Base-by-base conservation (phyloP, 1,284 basidiomycete genomes). In the Phlebopus sp. region DNA sequence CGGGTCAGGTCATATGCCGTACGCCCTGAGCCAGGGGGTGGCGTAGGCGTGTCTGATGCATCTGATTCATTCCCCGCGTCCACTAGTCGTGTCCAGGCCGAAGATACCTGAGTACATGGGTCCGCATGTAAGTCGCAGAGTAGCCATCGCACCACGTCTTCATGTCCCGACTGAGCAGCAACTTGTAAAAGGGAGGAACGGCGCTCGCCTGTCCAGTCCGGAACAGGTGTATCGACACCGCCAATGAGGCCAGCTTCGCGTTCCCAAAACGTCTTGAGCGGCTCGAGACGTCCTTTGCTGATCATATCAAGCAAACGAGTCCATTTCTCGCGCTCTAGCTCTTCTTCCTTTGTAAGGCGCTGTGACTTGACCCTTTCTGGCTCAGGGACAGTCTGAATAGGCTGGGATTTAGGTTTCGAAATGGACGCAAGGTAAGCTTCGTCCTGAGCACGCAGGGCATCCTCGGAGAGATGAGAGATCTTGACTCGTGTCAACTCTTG, bases 1-100 rank as follows among this genome's bases (percentile, higher is more conserved):
- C 77, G 70, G 13, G 92, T 84, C 14, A 96, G 69, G 61, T 99
- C 92, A 69, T 98, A 99, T 1, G 97, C 90, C 0, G 86, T 86
- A 48, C 84, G 79, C 11, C 70, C 71, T 10, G 69, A 57, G 44
- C 71, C 56, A 52, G 59, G 18, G 35, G 51, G 61, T 34, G 56
- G 47, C 2, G 44, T 40, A 4, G 58, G 60, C 9, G 44, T 47
- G 39, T 66, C 65, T 8, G 66, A 57, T 23, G 54, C 70, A 55
- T 61, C 69, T 44, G 62, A 65, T 34, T 63, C 63, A 13, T 62
- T 57, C 6, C 55, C 68, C 30, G 66, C 68, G 3, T 69, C 70
- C 8, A 66, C 68, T 1, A 65, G n/a, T 58, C 66, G 44, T 31
- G 55, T 40, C 52, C 57, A 57, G 9, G n/a, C n/a, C n/a, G n/a